Base-by-base conservation (phyloP, 2,329 filamentous ascomycete species). In the Lachnellula hyalina region DNA sequence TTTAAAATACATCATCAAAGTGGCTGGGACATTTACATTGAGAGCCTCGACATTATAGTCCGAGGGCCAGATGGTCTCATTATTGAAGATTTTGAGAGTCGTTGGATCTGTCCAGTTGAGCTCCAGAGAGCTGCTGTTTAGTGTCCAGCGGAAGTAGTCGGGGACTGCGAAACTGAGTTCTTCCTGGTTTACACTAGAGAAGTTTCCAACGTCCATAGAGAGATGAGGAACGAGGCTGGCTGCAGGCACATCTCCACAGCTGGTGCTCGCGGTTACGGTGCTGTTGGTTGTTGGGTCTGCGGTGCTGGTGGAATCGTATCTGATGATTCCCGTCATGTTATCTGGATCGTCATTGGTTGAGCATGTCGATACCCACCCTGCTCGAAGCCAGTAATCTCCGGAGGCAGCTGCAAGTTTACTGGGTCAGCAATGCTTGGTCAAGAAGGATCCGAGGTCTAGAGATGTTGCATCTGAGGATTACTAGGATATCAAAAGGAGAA, bases 371-470 rank as follows among this genome's bases (percentile, higher is more conserved):
- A 75, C 54, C 62, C 63, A 66, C 2, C 68, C 70, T 54, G 76
- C 74, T 51, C 80, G 75, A 2, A 79, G 74, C 63, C 85, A 85
- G 65, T 81, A 85, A 53, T 79, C 74, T 11, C 73, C 80, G 79
- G 50, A 76, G 71, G 1, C 41, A 21, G 41, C 41, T 21, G 17
- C 5, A 14, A 21, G 12, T 23, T 15, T 11, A 23, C 6, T 9
- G 11, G 19, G 41, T 44, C 41, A 44, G 41, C 19, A 8, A 19
- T n/a, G 7, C 21, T 19, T 21, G 19, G 41, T 21, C 11, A 44
- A 14, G 41, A 44, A 25, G 5, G 41, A 44, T 32, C 9, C 9
- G 9, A 32, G 12, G 28, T 9, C 28, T 9, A 32, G 28, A 32
- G 28, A 32, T 32, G 28, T 32, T 32, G 28, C 28, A 32, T 11